Conservation (phyloP, 2,329 filamentous ascomycete species). For the Colletotrichum aenigma region DNA sequence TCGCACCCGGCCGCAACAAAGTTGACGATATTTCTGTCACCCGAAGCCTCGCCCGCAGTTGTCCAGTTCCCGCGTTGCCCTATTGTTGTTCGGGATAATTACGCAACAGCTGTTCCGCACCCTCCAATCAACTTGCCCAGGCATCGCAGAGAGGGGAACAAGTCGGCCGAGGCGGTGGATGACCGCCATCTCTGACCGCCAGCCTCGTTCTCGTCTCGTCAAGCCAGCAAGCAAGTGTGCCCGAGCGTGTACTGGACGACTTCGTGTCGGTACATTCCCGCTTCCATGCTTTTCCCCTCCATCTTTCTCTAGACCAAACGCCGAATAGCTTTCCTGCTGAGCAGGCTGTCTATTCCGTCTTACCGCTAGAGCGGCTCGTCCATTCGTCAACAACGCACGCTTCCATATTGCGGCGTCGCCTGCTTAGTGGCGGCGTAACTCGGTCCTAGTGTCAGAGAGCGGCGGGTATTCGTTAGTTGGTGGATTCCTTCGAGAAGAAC, state of each 20-base stretch:
- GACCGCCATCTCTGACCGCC: not conserved
- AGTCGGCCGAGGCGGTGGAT: not conserved
- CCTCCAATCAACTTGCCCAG: not conserved
- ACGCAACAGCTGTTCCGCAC: not conserved
- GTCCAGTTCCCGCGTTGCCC: not conserved
- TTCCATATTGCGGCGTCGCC: not conserved
- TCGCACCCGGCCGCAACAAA: not conserved
- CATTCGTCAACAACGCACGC: not conserved
- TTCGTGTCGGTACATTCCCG: constrained; percentile 8
- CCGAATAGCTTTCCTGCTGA: not conserved
- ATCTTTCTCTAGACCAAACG: not conserved
- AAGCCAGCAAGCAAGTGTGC: not conserved
- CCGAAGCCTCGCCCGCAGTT: not conserved
- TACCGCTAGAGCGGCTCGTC: not conserved
- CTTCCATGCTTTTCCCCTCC: not conserved
- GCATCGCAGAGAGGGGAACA: not conserved
- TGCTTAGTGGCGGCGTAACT: not conserved
- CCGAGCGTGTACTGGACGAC: not conserved
- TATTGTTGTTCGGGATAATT: not conserved
- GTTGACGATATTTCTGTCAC: not conserved
- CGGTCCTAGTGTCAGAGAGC: not conserved
- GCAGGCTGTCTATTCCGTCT: not conserved
- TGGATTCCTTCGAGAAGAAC: not conserved
- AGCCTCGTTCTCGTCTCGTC: not conserved
- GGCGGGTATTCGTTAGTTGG: not conserved